Evolutionary conservation across 2,329 filamentous ascomycete genomes (phyloP).

Genomic region (Aspergillus oerlinghausenensis): DNA sequence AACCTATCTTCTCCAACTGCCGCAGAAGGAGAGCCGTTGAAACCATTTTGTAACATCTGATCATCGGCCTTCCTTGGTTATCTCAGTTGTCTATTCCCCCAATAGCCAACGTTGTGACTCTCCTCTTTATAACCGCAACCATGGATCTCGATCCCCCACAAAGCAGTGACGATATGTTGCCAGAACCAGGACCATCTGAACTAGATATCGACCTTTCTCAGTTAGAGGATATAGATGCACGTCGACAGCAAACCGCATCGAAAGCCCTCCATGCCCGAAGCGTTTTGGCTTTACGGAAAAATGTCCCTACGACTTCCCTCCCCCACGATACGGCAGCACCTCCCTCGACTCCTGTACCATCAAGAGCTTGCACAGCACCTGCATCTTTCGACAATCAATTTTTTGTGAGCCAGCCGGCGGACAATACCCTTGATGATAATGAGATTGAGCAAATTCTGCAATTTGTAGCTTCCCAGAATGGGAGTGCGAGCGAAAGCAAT

Average conservation of each 20-base stretch:
- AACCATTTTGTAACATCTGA: too few species aligned
- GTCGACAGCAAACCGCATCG: neutral
- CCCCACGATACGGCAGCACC: neutral
- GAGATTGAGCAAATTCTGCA: neutral
- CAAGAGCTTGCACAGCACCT: neutral
- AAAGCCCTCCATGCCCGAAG: neutral
- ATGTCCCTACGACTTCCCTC: neutral
- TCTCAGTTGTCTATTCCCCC: too few species aligned
- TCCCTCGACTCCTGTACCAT: neutral
- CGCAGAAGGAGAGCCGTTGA: too few species aligned
- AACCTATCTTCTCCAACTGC: too few species aligned
- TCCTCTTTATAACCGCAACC: neutral
- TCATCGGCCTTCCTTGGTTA: too few species aligned
- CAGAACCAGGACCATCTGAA: neutral
- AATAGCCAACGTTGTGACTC: too few species aligned
- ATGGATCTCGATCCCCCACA: neutral
- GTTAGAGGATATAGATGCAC: neutral
- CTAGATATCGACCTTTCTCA: neutral
- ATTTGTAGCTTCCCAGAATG: neutral
- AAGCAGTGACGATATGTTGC: neutral
- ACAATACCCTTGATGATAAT: neutral
- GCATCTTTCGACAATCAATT: neutral
- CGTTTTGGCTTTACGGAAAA: neutral
- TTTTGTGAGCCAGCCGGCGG: neutral
- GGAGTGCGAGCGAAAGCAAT: neutral